phyloP scores from a whole-genome alignment of 108 stramenopile genomes.

The Asterionellopsis glacialis region DNA sequence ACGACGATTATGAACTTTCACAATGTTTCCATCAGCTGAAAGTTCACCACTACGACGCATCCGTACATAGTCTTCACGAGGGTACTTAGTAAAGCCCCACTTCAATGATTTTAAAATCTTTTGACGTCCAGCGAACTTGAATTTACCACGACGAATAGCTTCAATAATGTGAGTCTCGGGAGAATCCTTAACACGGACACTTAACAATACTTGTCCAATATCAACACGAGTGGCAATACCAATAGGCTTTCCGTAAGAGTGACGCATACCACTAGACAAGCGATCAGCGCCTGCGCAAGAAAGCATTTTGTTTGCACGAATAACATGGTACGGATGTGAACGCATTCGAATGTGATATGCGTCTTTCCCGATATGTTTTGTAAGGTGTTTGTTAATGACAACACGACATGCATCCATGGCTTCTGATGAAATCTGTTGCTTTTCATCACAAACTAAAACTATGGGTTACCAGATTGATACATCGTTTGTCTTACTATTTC shows the following conservation, averaged over 20 bases:
- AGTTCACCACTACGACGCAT: no score
- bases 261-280: constrained; percentile 97
- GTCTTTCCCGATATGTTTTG: constrained; percentile 98
- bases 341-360: constrained; percentile 99
- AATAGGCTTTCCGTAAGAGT: constrained; percentile 99
- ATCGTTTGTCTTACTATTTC: constrained; percentile 25
- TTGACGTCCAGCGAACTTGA: constrained; percentile 99
- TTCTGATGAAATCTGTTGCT: constrained; percentile 99
- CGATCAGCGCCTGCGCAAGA: constrained; percentile 99
- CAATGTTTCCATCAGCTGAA: no score
- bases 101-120: constrained; percentile 98
- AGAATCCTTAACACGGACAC: constrained; percentile 92
- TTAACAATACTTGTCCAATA: constrained; percentile 97
- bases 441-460: constrained; percentile 86
- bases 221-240: constrained; percentile 98
- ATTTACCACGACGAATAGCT: constrained; percentile 99
- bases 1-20: constrained; percentile 87
- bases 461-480: no score
- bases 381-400: constrained; percentile 99
- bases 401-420: constrained; percentile 99
- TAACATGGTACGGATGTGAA: constrained; percentile 99
- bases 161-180: constrained; percentile 90
- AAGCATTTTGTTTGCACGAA: constrained; percentile 99
- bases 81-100: constrained; percentile 99
- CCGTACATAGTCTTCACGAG: no score